Base-by-base conservation (phyloP, 192 early-diverging fungal species). In the Backusella liffmaniae region DNA sequence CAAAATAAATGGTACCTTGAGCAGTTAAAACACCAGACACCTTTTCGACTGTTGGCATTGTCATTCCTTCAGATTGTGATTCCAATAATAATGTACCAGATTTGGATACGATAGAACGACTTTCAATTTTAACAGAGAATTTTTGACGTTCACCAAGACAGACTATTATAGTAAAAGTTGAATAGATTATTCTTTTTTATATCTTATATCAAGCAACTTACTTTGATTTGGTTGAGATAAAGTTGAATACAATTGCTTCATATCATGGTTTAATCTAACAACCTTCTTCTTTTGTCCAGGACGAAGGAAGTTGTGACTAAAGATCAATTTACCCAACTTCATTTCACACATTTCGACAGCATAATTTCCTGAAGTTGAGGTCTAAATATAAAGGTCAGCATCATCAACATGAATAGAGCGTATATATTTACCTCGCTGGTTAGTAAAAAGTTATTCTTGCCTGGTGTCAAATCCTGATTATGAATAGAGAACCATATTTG, bases 311-410 rank as follows among this genome's bases (percentile, higher is more conserved):
- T 84, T 87, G 32, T 90, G 86, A 16, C 80, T 44, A 68, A 92
- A 89, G 18, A 84, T 73, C 26, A 92, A 65, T 72, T 91, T 91
- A 26, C 91, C 91, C 32, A 88, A 83, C 26, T 76, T 77, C 75
- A 92, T 56, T 36, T 81, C 80, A 53, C 87, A 84, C 8, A 78
- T 83, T 37, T 88, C 89, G 16, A 88, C 79, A 2, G 83, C 80
- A 79, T 92, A 94, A 35, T 84, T 86, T 37, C 92, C 92, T 34
- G 86, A 86, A 3, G 88, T 83, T 12, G 89, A 85, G 32, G 80
- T 85, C 85, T 89, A 56, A 12, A 26, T 1, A 66, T 4, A 30
- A n/a, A 18, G 41, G 42, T 69, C 6, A 39, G 30, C 34, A 26
- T 23, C 21, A 62, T 12, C 3, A 29, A 62, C 3, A 62, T 12